These are phyloP conservation scores for Elongisporangium prolatum DNA, from an alignment of 352 stramenopile species.

Conservation along the genomic window DNA sequence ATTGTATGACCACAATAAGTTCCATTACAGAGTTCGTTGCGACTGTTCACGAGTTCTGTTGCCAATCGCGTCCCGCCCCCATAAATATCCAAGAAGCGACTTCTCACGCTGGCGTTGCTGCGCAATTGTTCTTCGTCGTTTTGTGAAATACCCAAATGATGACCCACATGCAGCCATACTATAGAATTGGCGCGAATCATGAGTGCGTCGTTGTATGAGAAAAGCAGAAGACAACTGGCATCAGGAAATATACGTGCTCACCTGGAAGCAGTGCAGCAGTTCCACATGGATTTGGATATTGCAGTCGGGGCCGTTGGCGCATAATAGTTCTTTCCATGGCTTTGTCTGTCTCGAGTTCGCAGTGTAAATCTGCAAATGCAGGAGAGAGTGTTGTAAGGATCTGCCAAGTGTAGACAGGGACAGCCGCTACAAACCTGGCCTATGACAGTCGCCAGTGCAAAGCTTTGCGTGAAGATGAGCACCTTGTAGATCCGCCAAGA, in stretches of 20 bases:
- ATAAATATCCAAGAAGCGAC: background rate
- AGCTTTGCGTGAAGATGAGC: constrained; percentile 14
- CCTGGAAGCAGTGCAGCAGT: constrained; percentile 6
- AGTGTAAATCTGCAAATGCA: background rate
- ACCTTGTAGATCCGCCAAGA: constrained; percentile 27
- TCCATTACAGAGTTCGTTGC: too few relatives aligned
- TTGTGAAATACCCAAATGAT: constrained; percentile 36
- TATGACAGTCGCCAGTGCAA: constrained; percentile 18
- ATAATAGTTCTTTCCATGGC: background rate
- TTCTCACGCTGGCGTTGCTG: background rate
- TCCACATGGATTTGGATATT: background rate
- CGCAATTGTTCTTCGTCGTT: constrained; percentile 28
- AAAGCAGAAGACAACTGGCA: too few relatives aligned
- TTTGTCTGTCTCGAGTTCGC: background rate
- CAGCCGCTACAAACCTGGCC: constrained; percentile 12
- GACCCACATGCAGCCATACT: constrained; percentile 30
- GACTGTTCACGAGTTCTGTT: background rate
- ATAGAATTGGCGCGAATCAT: too few relatives aligned
- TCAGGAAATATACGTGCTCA: too few relatives aligned
- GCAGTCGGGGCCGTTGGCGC: constrained; percentile 5
- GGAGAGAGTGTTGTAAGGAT: too few relatives aligned
- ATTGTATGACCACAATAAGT: too few relatives aligned
- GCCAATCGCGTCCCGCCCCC: background rate
- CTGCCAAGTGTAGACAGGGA: background rate
- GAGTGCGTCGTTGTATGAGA: background rate